Evolutionary conservation across 768 basidiomycete genomes (phyloP).

Genomic region (Pisolithus tinctorius): DNA sequence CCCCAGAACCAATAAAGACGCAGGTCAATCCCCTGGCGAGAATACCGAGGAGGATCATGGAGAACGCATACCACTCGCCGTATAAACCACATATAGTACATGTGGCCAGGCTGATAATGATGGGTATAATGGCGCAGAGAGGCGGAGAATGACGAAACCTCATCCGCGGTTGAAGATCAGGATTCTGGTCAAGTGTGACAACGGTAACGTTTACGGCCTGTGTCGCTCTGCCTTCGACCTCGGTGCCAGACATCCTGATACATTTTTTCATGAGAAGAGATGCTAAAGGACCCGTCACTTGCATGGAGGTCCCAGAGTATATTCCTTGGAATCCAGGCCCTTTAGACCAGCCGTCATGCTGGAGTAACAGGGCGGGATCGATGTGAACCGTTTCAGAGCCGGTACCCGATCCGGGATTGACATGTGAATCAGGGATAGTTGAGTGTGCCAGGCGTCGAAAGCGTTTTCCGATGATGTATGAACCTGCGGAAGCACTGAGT

Average conservation of each 20-base stretch:
- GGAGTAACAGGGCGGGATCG: too few relatives aligned
- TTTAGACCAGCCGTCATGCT: not conserved
- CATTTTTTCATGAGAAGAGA: constrained; percentile 12
- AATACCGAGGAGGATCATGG: constrained; percentile 12
- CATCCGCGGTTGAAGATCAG: not conserved
- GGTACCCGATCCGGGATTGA: too few relatives aligned
- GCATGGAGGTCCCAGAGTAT: constrained; percentile 13
- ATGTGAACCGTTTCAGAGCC: too few relatives aligned
- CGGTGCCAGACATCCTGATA: not conserved
- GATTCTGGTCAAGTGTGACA: constrained; percentile 5
- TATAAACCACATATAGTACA: constrained; percentile 10
- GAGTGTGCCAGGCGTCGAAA: too few relatives aligned
- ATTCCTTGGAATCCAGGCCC: constrained; percentile 15
- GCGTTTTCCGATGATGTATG: too few relatives aligned
- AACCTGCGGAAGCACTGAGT: too few relatives aligned
- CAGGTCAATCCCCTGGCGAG: constrained; percentile 22
- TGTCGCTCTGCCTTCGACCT: constrained; percentile 5
- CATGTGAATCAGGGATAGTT: too few relatives aligned
- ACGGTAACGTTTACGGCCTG: constrained; percentile 10
- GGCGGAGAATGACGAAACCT: constrained; percentile 7
- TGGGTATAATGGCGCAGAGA: not conserved
- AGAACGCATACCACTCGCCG: too few relatives aligned
- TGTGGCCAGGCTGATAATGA: not conserved
- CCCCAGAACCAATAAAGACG: constrained; percentile 17
- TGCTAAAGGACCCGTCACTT: constrained; percentile 15